Evolutionary conservation across 768 basidiomycete species (phyloP).

Genomic region (Pisolithus tinctorius): DNA sequence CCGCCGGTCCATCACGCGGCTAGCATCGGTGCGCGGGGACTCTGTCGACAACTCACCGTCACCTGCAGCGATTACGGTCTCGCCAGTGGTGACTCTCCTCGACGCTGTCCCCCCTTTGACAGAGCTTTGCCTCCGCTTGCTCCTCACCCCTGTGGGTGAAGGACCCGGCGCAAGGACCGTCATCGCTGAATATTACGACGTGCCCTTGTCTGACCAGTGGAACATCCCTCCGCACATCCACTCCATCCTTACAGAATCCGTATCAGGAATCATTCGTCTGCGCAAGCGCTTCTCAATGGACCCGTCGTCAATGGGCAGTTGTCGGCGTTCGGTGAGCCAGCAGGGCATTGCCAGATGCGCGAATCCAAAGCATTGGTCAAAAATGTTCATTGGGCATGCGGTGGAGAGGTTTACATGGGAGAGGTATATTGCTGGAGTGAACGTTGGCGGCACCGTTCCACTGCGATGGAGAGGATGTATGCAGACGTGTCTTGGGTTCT

Average conservation of each 20-base stretch:
- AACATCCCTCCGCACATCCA: conserved; percentile 19
- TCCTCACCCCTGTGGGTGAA: conserved; percentile 24
- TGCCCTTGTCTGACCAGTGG: conserved; percentile 27
- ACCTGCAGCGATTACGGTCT: conserved; percentile 11
- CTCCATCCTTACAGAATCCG: conserved; percentile 19
- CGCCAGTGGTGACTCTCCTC: conserved; percentile 15
- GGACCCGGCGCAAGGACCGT: conserved; percentile 4
- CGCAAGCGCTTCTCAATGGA: conserved; percentile 17
- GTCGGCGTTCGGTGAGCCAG: neutral
- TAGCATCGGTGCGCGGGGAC: conserved; percentile 7
- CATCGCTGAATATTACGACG: conserved; percentile 19
- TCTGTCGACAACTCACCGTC: neutral
- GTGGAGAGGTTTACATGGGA: conserved; percentile 69
- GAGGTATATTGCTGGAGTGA: conserved; percentile 40
- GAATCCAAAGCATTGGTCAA: conserved; percentile 24
- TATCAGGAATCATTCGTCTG: conserved; percentile 21
- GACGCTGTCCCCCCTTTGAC: conserved; percentile 23
- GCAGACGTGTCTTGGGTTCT: conserved; percentile 55
- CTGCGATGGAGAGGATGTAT: conserved; percentile 65
- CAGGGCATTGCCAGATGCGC: conserved; percentile 46
- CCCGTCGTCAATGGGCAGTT: neutral
- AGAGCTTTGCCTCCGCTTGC: conserved; percentile 33
- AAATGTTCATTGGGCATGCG: conserved; percentile 47
- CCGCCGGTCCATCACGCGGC: conserved; percentile 11
- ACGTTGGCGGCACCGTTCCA: conserved; percentile 50